A percentile compares a stretch with the other conserved stretches of the same genome.
Conservation (phyloP, 148 eudicot species). For the Fagopyrum esculentum region DNA sequence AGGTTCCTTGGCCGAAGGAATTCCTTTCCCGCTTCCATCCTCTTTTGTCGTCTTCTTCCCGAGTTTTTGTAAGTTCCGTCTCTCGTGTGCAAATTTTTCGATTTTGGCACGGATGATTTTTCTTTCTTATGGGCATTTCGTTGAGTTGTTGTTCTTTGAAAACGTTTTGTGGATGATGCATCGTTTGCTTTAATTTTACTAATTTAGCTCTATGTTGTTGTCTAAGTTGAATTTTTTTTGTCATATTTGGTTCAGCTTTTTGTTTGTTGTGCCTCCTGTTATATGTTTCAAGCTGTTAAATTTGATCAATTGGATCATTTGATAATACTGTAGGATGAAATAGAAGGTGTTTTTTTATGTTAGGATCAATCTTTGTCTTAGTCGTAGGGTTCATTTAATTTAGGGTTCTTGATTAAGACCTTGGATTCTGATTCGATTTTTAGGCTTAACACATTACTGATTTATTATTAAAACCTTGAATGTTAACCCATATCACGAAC, state of each 20-base stretch:
- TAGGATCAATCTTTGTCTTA: not conserved
- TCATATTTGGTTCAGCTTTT: not conserved
- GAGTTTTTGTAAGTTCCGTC: conserved; percentile 5
- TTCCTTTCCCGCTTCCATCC: no score
- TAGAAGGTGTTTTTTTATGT: not conserved
- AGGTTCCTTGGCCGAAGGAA: no score
- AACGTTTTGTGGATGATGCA: not conserved
- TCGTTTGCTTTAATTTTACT: not conserved
- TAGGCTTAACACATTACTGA: no score
- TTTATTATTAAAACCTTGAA: not conserved
- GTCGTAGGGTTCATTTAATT: not conserved
- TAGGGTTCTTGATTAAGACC: not conserved
- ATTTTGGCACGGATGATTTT: not conserved
- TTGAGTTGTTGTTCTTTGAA: conserved; percentile 14
- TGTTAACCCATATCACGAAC: not conserved
- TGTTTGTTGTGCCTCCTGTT: not conserved
- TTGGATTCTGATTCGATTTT: no score
- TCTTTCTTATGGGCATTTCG: conserved; percentile 18
- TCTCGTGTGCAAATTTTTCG: not conserved
- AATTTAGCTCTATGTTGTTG: not conserved
- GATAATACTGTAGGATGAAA: not conserved
- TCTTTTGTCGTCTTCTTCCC: conserved; percentile 10
- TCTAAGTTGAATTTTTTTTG: no score
- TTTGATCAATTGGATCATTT: not conserved
- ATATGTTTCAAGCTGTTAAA: not conserved